Conservation (phyloP, 164 flowering plant species). For the Saururus chinensis region DNA sequence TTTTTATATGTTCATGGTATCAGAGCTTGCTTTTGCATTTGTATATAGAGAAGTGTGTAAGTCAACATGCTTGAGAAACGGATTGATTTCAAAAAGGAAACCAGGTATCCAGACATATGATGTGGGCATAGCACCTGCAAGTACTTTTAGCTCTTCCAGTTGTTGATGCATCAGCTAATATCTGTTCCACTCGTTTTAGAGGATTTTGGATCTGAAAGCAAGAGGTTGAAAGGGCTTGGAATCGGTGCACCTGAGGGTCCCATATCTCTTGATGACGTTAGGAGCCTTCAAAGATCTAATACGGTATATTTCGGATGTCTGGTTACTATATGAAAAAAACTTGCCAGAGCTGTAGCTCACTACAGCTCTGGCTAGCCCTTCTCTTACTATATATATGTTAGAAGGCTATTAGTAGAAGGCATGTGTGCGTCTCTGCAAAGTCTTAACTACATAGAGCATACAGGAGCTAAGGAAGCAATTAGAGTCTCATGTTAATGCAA, state of each 20-base stretch:
- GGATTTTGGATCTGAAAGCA: conserved; percentile 49
- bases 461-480: conserved; percentile 91
- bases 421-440: neutral
- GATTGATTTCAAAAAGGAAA: conserved; percentile 56
- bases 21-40: conserved; percentile 76
- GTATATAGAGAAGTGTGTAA: conserved; percentile 66
- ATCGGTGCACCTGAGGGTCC: conserved; percentile 97
- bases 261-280: conserved; percentile 89
- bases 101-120: conserved; percentile 33
- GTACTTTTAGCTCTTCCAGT: neutral
- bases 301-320: conserved; percentile 33
- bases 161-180: neutral
- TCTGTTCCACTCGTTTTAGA: conserved; percentile 18
- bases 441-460: neutral
- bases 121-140: neutral
- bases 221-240: conserved; percentile 82
- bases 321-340: no score
- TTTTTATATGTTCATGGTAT: conserved; percentile 9
- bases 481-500: conserved; percentile 59
- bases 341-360: no score
- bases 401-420: neutral
- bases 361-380: no score
- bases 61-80: conserved; percentile 20
- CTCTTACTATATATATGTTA: no score
- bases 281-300: conserved; percentile 88